Evolutionary conservation across 805 yeast genomes (phyloP).

Genomic region (Candida ipomoeae): DNA sequence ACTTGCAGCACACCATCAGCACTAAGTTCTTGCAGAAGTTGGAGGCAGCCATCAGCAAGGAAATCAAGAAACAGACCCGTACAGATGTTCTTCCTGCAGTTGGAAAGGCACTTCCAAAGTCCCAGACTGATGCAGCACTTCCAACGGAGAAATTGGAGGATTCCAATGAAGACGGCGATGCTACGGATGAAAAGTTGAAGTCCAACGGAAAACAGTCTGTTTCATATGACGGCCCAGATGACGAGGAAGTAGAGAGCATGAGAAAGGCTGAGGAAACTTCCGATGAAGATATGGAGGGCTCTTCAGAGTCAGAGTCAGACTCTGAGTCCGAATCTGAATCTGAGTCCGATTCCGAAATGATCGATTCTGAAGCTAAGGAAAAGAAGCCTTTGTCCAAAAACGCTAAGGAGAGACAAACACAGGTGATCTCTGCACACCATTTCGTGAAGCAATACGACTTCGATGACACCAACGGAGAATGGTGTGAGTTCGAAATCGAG

Average conservation of each 20-base stretch:
- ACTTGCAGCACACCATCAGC: constrained; percentile 67
- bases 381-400: constrained; percentile 41
- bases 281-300: constrained; percentile 53
- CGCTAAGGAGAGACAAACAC: constrained; percentile 83
- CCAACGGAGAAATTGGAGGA: constrained; percentile 30
- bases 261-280: constrained; percentile 74
- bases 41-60: constrained; percentile 72
- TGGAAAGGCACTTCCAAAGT: constrained; percentile 63
- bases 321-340: constrained; percentile 37
- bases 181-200: constrained; percentile 55
- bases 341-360: constrained; percentile 24
- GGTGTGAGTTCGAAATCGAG: constrained; percentile 90
- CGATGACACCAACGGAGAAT: constrained; percentile 81
- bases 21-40: constrained; percentile 62
- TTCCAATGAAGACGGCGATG: constrained; percentile 56
- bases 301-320: constrained; percentile 29
- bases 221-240: constrained; percentile 93
- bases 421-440: constrained; percentile 67
- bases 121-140: constrained; percentile 33
- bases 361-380: constrained; percentile 13
- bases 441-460: constrained; percentile 78
- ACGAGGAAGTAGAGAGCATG: constrained; percentile 89
- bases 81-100: constrained; percentile 55
- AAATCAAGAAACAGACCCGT: constrained; percentile 75
- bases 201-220: constrained; percentile 77